Conservation (phyloP, 768 basidiomycete genomes). For the Daedalea quercina region DNA sequence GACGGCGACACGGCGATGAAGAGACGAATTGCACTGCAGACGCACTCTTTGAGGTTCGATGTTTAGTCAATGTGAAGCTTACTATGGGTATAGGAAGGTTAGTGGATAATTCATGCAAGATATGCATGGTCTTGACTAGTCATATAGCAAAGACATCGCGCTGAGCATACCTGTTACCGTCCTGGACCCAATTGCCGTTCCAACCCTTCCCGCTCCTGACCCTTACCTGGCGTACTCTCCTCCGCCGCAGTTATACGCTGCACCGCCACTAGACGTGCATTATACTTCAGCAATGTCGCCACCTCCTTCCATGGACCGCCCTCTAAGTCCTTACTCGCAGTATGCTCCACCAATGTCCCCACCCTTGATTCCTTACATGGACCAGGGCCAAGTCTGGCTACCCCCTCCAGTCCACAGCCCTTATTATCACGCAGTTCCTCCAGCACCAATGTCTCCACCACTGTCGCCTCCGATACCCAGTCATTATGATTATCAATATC, state of each 20-base stretch:
- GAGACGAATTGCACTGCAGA: slow-evolving; percentile 29
- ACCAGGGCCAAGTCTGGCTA: slow-evolving; percentile 47
- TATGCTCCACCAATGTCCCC: slow-evolving; percentile 34
- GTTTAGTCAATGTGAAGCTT: slow-evolving; percentile 54
- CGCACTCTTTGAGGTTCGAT: slow-evolving; percentile 63
- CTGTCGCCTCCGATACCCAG: background rate
- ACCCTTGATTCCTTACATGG: slow-evolving; percentile 17
- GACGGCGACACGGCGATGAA: slow-evolving; percentile 48
- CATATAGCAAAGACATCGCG: slow-evolving; percentile 59
- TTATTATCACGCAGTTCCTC: background rate
- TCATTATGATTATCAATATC: slow-evolving; percentile 30
- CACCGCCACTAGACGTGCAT: slow-evolving; percentile 8
- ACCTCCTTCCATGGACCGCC: slow-evolving; percentile 18
- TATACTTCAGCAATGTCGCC: slow-evolving; percentile 6
- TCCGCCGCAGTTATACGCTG: slow-evolving; percentile 10
- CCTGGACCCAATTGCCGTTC: slow-evolving; percentile 56
- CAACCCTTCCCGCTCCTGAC: slow-evolving; percentile 26
- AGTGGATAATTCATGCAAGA: slow-evolving; percentile 13
- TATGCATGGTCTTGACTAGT: slow-evolving; percentile 1
- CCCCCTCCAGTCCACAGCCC: slow-evolving; percentile 19
- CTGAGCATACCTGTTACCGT: slow-evolving; percentile 59
- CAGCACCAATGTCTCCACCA: background rate
- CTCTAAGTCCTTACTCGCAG: slow-evolving; percentile 25
- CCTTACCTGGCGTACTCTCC: slow-evolving; percentile 17
- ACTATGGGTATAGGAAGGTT: slow-evolving; percentile 73